A percentile compares a stretch with the other conserved stretches of the same genome.
Evolutionary conservation across 2,329 filamentous ascomycete species (phyloP).

Genomic region (Didymella pinodella): DNA sequence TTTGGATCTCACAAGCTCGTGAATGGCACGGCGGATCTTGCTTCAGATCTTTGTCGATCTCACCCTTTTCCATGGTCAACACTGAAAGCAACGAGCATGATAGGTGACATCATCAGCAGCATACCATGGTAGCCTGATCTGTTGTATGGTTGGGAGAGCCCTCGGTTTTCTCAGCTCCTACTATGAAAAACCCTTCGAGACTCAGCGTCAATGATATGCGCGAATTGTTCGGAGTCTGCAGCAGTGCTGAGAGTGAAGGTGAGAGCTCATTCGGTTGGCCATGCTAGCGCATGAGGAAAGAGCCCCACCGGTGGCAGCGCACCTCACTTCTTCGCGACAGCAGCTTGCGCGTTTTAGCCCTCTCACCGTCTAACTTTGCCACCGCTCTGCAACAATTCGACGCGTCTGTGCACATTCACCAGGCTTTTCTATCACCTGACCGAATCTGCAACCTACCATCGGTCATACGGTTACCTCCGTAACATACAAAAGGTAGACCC

Average conservation of each 20-base stretch:
- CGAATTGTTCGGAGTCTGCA: not conserved
- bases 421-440: conserved; percentile 24
- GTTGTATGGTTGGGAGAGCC: not conserved
- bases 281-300: conserved; percentile 31
- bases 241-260: conserved; percentile 17
- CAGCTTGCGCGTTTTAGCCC: conserved; percentile 36
- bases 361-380: conserved; percentile 36
- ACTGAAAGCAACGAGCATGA: not conserved
- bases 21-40: conserved; percentile 84
- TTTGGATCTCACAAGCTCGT: conserved; percentile 89
- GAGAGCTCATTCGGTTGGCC: conserved; percentile 21
- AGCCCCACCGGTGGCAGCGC: conserved; percentile 41
- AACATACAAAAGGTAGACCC: conserved; percentile 32
- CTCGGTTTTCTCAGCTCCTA: too few relatives aligned
- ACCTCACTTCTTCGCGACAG: conserved; percentile 28
- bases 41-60: conserved; percentile 73
- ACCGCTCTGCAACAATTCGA: conserved; percentile 29
- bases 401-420: conserved; percentile 26
- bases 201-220: not conserved
- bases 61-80: conserved; percentile 45
- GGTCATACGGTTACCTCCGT: conserved; percentile 31
- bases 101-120: conserved; percentile 38
- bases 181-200: not conserved
- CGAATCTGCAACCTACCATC: conserved; percentile 19
- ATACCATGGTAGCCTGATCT: conserved; percentile 34